Percentiles rank a stretch among this genome's conserved stretches.
Conservation (phyloP, 345 rosid species). For the Durio zibethinus region DNA sequence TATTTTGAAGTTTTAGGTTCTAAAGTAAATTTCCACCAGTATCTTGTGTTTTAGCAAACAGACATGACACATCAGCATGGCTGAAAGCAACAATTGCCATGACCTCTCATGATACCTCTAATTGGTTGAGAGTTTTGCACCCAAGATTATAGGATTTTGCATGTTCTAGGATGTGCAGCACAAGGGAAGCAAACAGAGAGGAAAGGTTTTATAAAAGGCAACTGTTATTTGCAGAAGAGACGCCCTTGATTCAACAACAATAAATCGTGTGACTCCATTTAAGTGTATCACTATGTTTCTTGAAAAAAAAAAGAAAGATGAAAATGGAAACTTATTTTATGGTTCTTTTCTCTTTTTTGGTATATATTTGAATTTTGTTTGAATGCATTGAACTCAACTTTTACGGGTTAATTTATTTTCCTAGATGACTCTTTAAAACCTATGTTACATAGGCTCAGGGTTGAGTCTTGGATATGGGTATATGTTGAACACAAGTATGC, state of each 20-base stretch:
- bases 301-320: background rate
- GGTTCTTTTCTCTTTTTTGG: background rate
- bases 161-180: background rate
- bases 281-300: background rate
- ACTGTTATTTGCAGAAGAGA: background rate
- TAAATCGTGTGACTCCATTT: background rate
- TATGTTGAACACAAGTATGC: background rate
- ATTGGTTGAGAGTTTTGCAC: background rate
- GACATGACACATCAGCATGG: background rate
- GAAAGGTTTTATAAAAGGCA: background rate
- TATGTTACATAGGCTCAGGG: background rate
- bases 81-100: background rate
- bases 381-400: background rate
- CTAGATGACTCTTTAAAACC: background rate
- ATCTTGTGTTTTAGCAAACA: background rate
- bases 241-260: background rate
- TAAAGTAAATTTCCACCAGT: background rate
- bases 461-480: background rate
- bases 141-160: background rate
- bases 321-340: background rate
- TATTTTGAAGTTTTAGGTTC: background rate
- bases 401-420: background rate
- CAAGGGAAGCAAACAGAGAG: background rate
- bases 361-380: background rate
- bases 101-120: background rate